phyloP scores from a whole-genome alignment of 108 stramenopile genomes.

The Fragilaria radians region DNA sequence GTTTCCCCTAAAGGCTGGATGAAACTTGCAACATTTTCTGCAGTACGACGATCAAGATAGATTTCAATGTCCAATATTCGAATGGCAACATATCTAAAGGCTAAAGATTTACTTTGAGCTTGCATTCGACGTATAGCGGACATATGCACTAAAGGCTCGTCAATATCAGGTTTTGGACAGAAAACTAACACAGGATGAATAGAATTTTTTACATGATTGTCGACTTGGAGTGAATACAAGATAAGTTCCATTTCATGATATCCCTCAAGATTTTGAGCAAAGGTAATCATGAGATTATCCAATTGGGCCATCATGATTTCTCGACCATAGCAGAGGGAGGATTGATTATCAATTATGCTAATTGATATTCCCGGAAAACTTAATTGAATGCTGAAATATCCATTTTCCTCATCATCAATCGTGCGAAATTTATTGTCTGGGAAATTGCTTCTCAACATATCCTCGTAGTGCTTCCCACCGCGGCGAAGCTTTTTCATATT shows the following conservation, averaged over 20 bases:
- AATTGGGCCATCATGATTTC: slow-evolving; percentile 57
- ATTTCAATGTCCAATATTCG: slow-evolving; percentile 61
- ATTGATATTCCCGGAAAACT: slow-evolving; percentile 40
- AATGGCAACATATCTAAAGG: slow-evolving; percentile 67
- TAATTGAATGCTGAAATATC: slow-evolving; percentile 37
- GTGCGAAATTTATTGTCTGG: neutral
- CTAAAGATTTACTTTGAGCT: slow-evolving; percentile 44
- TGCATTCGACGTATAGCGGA: slow-evolving; percentile 62
- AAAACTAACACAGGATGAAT: slow-evolving; percentile 68
- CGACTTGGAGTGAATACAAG: slow-evolving; percentile 51
- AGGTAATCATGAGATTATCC: slow-evolving; percentile 27
- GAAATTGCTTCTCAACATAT: neutral
- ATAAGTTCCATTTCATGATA: slow-evolving; percentile 67
- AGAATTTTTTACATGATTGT: slow-evolving; percentile 67
- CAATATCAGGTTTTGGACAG: slow-evolving; percentile 30
- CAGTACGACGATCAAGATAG: slow-evolving; percentile 65
- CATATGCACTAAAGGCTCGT: slow-evolving; percentile 59
- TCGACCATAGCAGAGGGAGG: slow-evolving; percentile 25
- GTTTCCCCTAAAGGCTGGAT: slow-evolving; percentile 41
- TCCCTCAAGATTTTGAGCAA: slow-evolving; percentile 63
- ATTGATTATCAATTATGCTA: slow-evolving; percentile 62
- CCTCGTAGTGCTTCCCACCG: neutral
- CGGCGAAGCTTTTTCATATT: slow-evolving; percentile 3
- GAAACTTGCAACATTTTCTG: slow-evolving; percentile 60
- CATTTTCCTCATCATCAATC: slow-evolving; percentile 39